Evolutionary conservation across 805 yeast species (phyloP), one percentile per base, ranked within the genome.

Genomic region (Zygoascus tannicola): DNA sequence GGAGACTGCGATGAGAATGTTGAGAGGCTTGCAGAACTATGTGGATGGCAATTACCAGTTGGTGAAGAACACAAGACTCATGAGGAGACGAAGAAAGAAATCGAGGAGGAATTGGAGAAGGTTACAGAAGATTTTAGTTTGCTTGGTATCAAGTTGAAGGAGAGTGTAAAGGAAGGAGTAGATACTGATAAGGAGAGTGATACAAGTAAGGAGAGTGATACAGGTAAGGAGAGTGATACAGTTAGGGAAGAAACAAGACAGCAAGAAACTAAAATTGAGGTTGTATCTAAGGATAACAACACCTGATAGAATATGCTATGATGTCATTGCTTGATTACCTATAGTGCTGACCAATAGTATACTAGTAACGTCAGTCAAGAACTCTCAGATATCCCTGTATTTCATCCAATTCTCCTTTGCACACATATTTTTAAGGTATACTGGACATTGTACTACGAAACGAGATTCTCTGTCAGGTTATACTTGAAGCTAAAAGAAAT

Each of bases 1-100:
- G 78, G 78, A 2, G 74, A 74, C 34, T 78, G 94, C 47, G 96
- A 87, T 51, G 64, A 56, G n/a, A 71, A 79, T 38, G 85, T 81
- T 0, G 69, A 67, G 28, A 57, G 60, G 23, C 55, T 87, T 20
- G 78, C 76, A 5, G 61, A 67, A 15, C 54, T 67, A 28, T 58
- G 81, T 43, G 90, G 85, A 0, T 85, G 95, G 95, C 22, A 32
- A 3, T n/a, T 42, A 7, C 26, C 20, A 16, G 40, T n/a, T n/a
- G n/a, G n/a, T n/a, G n/a, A n/a, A n/a, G n/a, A n/a, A n/a, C n/a
- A n/a, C n/a, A n/a, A n/a, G n/a, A n/a, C n/a, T n/a, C n/a, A 19
- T 19, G 37, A 40, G 15, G 28, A 22, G 19, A 22, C 15, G 19
- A 3, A 21, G 21, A 26, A 23, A 19, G 20, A 30, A 14, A 19